Conservation (phyloP, 768 basidiomycete species). For the Mycena latifolia region DNA sequence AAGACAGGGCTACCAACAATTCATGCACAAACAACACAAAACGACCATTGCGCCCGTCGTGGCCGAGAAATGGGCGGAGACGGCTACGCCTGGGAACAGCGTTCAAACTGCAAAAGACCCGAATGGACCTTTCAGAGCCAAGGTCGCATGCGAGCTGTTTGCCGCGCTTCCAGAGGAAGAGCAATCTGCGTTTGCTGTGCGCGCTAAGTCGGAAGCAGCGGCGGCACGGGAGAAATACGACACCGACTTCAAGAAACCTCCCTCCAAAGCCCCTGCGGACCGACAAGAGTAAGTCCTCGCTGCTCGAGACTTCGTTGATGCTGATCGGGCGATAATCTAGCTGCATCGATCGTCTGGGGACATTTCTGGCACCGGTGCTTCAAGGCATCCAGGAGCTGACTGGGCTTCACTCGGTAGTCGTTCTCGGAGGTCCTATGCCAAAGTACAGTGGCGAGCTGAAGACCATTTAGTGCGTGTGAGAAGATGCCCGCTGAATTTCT, state of each 20-base stretch:
- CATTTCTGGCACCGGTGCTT: neutral
- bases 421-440: neutral
- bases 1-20: constrained; percentile 6
- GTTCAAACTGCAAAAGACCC: neutral
- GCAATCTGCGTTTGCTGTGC: neutral
- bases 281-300: neutral
- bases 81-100: neutral
- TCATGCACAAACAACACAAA: neutral
- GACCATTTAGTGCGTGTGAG: neutral
- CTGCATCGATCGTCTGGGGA: neutral
- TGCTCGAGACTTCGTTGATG: too few relatives aligned
- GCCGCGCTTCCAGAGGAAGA: neutral
- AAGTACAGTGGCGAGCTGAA: neutral
- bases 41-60: neutral
- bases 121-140: neutral
- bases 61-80: neutral
- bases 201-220: neutral
- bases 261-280: neutral
- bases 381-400: neutral
- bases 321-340: neutral
- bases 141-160: neutral
- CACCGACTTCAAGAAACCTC: neutral
- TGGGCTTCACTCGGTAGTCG: neutral
- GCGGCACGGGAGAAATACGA: neutral
- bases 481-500: neutral